phyloP scores from a whole-genome alignment of 306 rosid species.

The Sindora glabra region DNA sequence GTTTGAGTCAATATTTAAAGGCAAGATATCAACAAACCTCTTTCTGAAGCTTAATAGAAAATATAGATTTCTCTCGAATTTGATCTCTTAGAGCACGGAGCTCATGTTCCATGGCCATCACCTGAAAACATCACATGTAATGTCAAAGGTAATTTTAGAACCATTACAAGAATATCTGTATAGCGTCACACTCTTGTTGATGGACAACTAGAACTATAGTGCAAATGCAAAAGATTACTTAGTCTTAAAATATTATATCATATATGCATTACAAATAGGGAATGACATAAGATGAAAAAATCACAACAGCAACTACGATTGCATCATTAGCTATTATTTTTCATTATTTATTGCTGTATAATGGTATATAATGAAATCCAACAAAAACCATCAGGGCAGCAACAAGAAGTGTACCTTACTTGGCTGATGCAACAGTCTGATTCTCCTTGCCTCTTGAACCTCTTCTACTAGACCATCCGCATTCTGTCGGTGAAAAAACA shows the following conservation, averaged over 20 bases:
- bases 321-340: background rate
- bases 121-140: conserved; percentile 39
- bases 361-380: background rate
- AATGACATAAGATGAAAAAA: no score
- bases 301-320: no score
- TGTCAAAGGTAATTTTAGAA: background rate
- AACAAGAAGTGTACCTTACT: conserved; percentile 54
- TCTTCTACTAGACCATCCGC: conserved; percentile 78
- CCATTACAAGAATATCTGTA: conserved; percentile 1
- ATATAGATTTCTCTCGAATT: conserved; percentile 70
- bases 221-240: background rate
- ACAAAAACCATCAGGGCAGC: conserved; percentile 2
- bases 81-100: conserved; percentile 80
- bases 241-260: background rate
- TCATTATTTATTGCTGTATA: background rate
- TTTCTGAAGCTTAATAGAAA: conserved; percentile 82
- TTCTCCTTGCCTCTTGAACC: conserved; percentile 96
- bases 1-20: conserved; percentile 1
- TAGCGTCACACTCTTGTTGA: background rate
- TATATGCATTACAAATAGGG: background rate
- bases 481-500: conserved; percentile 40
- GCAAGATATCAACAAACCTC: conserved; percentile 48
- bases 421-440: conserved; percentile 81
- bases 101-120: conserved; percentile 90
- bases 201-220: background rate